Percentiles rank a stretch among this genome's conserved stretches.
These are phyloP conservation scores for Aschersonia sp. DNA, from an alignment of 2,329 filamentous ascomycete species.

Conservation along the genomic window DNA sequence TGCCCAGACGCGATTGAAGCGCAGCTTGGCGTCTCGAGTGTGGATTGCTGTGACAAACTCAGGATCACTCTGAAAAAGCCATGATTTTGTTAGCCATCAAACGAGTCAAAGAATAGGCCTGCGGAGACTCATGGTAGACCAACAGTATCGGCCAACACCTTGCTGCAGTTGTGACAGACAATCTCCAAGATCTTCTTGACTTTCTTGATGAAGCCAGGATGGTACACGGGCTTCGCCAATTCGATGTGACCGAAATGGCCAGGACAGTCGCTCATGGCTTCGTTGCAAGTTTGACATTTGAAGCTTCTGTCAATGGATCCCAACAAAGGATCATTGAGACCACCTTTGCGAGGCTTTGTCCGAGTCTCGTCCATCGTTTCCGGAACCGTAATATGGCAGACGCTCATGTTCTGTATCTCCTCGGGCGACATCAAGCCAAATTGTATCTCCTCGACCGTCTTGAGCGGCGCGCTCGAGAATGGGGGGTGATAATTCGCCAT, in stretches of 20 bases:
- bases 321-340: constrained; percentile 88
- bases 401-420: constrained; percentile 98
- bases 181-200: constrained; percentile 99
- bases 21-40: constrained; percentile 82
- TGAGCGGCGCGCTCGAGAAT: constrained; percentile 88
- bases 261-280: constrained; percentile 90
- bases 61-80: constrained; percentile 55
- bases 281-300: constrained; percentile 91
- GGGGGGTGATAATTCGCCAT: constrained; percentile 91
- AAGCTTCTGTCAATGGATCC: constrained; percentile 93
- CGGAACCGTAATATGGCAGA: constrained; percentile 91
- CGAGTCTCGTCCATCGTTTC: constrained; percentile 98
- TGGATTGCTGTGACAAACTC: constrained; percentile 71
- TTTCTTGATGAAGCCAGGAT: constrained; percentile 92
- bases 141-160: constrained; percentile 95
- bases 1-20: constrained; percentile 86
- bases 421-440: constrained; percentile 95
- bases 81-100: constrained; percentile 42
- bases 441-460: constrained; percentile 97
- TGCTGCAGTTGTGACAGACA: constrained; percentile 97
- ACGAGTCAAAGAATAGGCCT: constrained; percentile 32
- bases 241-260: constrained; percentile 99
- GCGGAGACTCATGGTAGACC: constrained; percentile 48
- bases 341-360: constrained; percentile 77
- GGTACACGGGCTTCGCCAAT: constrained; percentile 89